Evolutionary conservation across 805 yeast species (phyloP).

Genomic region (Torulaspora franciscae): DNA sequence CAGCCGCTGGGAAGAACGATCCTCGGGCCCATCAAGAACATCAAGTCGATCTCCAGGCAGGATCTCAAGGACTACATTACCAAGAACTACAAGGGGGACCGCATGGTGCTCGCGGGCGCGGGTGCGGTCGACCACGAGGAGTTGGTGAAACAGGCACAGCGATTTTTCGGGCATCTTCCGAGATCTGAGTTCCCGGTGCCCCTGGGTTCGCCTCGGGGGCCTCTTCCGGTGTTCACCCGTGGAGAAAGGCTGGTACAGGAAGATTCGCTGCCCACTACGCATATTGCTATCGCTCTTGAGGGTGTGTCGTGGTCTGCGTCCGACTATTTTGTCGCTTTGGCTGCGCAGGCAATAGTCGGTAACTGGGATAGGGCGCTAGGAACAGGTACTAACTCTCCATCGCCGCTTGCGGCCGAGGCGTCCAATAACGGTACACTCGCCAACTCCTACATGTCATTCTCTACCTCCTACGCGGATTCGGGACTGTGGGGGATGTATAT

Average conservation of each 20-base stretch:
- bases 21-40: conserved; percentile 87
- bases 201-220: conserved; percentile 60
- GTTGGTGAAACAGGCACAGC: conserved; percentile 69
- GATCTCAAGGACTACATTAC: conserved; percentile 77
- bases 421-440: conserved; percentile 62
- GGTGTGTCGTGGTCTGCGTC: conserved; percentile 97
- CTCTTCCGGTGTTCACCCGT: conserved; percentile 73
- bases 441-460: conserved; percentile 92
- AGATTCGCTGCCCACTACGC: conserved; percentile 77
- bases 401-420: conserved; percentile 63
- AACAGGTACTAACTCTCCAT: conserved; percentile 75
- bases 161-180: conserved; percentile 65
- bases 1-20: conserved; percentile 97
- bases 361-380: conserved; percentile 96
- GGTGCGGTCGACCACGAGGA: conserved; percentile 90
- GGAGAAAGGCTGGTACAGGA: conserved; percentile 85
- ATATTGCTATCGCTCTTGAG: conserved; percentile 91
- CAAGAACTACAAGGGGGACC: conserved; percentile 87
- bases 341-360: conserved; percentile 94
- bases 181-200: conserved; percentile 53
- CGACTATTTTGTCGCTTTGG: conserved; percentile 90
- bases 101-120: conserved; percentile 97
- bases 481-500: conserved; percentile 97
- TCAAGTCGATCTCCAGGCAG: conserved; percentile 66
- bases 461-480: conserved; percentile 94